A percentile compares a stretch with the other conserved stretches of the same genome.
Evolutionary conservation across 2,329 filamentous ascomycete genomes (phyloP).

Genomic region (Pseudogymnoascus sp.): DNA sequence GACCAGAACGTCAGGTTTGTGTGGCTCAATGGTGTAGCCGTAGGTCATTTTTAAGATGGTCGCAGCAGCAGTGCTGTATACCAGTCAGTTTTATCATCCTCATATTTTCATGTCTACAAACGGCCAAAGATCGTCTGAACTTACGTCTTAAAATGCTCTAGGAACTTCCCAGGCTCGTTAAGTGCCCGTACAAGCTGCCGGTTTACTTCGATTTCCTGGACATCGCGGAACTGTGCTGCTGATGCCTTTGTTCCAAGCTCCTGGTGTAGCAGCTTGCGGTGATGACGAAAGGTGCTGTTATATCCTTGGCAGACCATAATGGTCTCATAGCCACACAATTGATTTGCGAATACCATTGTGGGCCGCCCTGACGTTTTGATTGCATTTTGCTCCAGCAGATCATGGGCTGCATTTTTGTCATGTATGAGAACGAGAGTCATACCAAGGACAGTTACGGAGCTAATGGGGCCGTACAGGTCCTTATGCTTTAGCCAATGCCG

Average conservation of each 20-base stretch:
- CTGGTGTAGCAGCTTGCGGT: slow-evolving; percentile 24
- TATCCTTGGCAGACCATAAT: slow-evolving; percentile 21
- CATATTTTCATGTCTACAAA: background rate
- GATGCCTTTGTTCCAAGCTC: slow-evolving; percentile 24
- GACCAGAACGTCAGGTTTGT: slow-evolving; percentile 12
- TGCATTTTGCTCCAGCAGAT: slow-evolving; percentile 26
- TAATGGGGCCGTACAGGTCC: slow-evolving; percentile 33
- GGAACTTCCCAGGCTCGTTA: slow-evolving; percentile 15
- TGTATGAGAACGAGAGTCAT: slow-evolving; percentile 31
- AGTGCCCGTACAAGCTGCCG: slow-evolving; percentile 15
- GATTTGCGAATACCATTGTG: slow-evolving; percentile 21
- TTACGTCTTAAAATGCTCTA: slow-evolving; percentile 19
- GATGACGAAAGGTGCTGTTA: slow-evolving; percentile 17
- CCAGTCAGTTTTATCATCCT: background rate
- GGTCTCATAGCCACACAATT: slow-evolving; percentile 24
- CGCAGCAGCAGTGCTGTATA: slow-evolving; percentile 11
- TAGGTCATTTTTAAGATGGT: slow-evolving; percentile 14
- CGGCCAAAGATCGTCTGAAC: background rate
- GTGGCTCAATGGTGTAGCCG: slow-evolving; percentile 13
- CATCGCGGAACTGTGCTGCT: slow-evolving; percentile 17
- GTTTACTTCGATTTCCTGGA: slow-evolving; percentile 17
- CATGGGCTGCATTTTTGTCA: slow-evolving; percentile 25
- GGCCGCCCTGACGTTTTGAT: slow-evolving; percentile 29
- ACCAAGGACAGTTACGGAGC: slow-evolving; percentile 31
- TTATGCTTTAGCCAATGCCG: slow-evolving; percentile 38